Evolutionary conservation across 2,329 filamentous ascomycete species (phyloP).

Genomic region (Scedosporium minutisporum): DNA sequence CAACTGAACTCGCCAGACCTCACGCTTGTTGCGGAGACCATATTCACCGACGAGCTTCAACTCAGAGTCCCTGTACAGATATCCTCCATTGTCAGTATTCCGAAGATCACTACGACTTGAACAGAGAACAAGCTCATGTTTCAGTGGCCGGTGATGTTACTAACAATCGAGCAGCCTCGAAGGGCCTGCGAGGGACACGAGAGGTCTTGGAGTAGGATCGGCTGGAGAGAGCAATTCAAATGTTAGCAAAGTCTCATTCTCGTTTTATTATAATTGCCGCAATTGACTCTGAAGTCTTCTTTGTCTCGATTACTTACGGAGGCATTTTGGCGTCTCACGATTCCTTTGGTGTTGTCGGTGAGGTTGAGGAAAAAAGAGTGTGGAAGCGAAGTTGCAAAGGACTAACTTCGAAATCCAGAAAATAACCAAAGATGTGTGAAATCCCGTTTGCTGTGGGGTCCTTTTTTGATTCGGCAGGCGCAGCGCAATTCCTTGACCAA

Average conservation of each 20-base stretch:
- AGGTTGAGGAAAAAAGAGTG: slow-evolving; percentile 11
- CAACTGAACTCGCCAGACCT: slow-evolving; percentile 99
- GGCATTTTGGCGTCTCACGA: slow-evolving; percentile 30
- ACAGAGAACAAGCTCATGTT: slow-evolving; percentile 86
- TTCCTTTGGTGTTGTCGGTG: slow-evolving; percentile 13
- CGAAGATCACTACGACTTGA: slow-evolving; percentile 72
- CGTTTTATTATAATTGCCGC: background rate
- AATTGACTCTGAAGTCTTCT: background rate
- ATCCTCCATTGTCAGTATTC: slow-evolving; percentile 49
- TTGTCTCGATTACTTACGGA: slow-evolving; percentile 21
- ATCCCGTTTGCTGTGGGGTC: background rate
- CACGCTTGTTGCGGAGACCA: slow-evolving; percentile 99
- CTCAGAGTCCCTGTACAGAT: slow-evolving; percentile 77
- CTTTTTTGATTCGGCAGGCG: background rate
- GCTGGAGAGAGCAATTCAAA: slow-evolving; percentile 11
- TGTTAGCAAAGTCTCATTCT: slow-evolving; percentile 11
- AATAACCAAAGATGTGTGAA: slow-evolving; percentile 6
- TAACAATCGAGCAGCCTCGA: slow-evolving; percentile 99
- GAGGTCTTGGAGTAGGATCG: slow-evolving; percentile 92
- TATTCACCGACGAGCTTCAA: slow-evolving; percentile 99
- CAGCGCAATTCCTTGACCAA: background rate
- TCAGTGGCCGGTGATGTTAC: slow-evolving; percentile 89
- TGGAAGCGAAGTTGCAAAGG: slow-evolving; percentile 9
- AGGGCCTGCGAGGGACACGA: slow-evolving; percentile 95
- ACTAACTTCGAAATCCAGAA: slow-evolving; percentile 9